These are phyloP conservation scores for Albifimbria verrucaria DNA, from an alignment of 2,329 filamentous ascomycete genomes.

Conservation along the genomic window DNA sequence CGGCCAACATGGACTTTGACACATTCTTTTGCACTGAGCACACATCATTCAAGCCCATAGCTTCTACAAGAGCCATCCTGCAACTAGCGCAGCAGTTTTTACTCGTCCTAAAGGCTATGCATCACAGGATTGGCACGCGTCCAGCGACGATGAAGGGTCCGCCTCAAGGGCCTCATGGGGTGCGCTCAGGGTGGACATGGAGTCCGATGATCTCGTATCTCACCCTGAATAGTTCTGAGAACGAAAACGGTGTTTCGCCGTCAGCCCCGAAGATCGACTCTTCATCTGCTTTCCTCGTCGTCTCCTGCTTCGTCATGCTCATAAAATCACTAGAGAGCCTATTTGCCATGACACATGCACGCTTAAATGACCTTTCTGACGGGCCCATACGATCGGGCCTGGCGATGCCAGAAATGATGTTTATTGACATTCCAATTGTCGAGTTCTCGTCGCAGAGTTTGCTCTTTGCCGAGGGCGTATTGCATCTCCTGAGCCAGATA, in stretches of 20 bases:
- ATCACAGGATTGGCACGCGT: constrained; percentile 17
- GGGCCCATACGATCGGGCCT: constrained; percentile 9
- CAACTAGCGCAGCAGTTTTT: constrained; percentile 21
- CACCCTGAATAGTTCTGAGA: no score
- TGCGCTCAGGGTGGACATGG: background rate
- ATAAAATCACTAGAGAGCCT: constrained; percentile 20
- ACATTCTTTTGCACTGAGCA: constrained; percentile 13
- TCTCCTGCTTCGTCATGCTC: constrained; percentile 26
- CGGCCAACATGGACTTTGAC: constrained; percentile 1
- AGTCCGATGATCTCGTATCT: background rate
- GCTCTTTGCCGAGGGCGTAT: constrained; percentile 23
- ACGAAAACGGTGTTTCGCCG: no score
- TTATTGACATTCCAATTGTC: constrained; percentile 18
- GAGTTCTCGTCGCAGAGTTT: constrained; percentile 22
- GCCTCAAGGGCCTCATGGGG: background rate
- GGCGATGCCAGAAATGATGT: constrained; percentile 14
- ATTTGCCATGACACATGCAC: constrained; percentile 14
- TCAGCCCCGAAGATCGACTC: constrained; percentile 15
- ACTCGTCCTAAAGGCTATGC: constrained; percentile 17
- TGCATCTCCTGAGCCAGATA: constrained; percentile 20
- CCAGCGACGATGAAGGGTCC: constrained; percentile 3
- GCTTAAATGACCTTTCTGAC: constrained; percentile 9
- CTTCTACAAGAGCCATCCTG: constrained; percentile 17
- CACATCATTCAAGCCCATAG: constrained; percentile 12
- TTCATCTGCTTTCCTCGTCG: constrained; percentile 22